phyloP scores from a whole-genome alignment of 495 filamentous ascomycete genomes.

The Penicillium bialowiezense region DNA sequence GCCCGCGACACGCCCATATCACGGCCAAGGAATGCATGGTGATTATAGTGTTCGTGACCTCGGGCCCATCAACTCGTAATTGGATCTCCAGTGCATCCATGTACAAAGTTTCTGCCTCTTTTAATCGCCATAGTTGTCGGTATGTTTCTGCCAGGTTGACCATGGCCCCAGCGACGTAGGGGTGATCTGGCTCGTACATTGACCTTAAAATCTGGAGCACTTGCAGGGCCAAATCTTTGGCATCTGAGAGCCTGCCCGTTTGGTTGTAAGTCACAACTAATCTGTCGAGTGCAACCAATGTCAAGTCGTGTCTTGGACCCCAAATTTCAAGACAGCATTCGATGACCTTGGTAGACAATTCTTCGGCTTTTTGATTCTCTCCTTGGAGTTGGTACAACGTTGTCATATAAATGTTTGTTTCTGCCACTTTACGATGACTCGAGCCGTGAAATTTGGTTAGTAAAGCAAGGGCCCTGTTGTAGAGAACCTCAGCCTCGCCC shows the following conservation, averaged over 20 bases:
- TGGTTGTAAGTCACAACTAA: conserved; percentile 6
- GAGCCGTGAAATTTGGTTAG: too few species aligned
- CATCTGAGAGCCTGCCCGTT: conserved; percentile 7
- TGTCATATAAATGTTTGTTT: too few species aligned
- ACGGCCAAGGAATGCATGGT: neutral
- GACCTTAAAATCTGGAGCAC: neutral
- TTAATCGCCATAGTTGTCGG: conserved; percentile 2
- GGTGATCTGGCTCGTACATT: conserved; percentile 8
- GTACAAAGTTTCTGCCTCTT: conserved; percentile 4
- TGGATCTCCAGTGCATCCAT: neutral
- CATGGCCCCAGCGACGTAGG: conserved; percentile 6
- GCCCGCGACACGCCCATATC: neutral
- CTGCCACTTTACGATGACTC: too few species aligned
- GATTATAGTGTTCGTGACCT: neutral
- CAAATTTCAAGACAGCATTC: neutral
- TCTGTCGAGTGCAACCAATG: conserved; percentile 11
- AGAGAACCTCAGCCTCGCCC: too few species aligned
- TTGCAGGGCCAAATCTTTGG: conserved; percentile 1
- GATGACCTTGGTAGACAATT: too few species aligned
- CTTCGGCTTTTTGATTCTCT: too few species aligned
- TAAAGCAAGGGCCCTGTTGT: too few species aligned
- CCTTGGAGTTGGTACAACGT: too few species aligned
- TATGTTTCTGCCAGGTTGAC: neutral
- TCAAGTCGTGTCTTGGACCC: conserved; percentile 1
- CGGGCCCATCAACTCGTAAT: conserved; percentile 1